phyloP scores from a whole-genome alignment of 2,329 filamentous ascomycete species.

The Colletotrichum sp. region DNA sequence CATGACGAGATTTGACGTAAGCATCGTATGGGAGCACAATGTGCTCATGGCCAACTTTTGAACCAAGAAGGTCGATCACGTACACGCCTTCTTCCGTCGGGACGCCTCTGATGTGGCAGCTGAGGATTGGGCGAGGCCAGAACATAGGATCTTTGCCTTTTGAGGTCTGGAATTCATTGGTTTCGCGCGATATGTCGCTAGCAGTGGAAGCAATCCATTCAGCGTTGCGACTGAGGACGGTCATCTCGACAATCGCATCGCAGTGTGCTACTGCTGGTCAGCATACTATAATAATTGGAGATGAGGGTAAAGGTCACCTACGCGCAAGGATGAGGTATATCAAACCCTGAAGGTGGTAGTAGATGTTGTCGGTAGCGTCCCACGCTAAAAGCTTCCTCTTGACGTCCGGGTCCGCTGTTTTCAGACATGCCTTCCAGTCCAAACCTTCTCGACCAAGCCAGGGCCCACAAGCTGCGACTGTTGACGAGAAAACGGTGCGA shows the following conservation, averaged over 20 bases:
- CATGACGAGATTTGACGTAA: neutral
- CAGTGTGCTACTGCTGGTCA: slow-evolving; percentile 3
- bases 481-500: neutral
- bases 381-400: neutral
- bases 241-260: slow-evolving; percentile 8
- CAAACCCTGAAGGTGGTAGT: slow-evolving; percentile 11
- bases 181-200: neutral
- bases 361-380: slow-evolving; percentile 13
- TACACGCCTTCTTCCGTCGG: neutral
- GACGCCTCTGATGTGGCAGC: neutral
- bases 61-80: slow-evolving; percentile 16
- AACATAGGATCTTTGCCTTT: slow-evolving; percentile 22
- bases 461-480: neutral
- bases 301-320: neutral
- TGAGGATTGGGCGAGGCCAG: slow-evolving; percentile 21
- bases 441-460: slow-evolving; percentile 2
- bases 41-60: neutral
- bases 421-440: neutral
- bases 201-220: neutral
- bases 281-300: neutral
- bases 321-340: slow-evolving; percentile 1
- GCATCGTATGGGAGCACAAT: neutral
- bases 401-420: neutral
- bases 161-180: neutral
- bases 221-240: slow-evolving; percentile 17